phyloP scores from a whole-genome alignment of 495 filamentous ascomycete genomes.

The Thermothielavioides terrestris region DNA sequence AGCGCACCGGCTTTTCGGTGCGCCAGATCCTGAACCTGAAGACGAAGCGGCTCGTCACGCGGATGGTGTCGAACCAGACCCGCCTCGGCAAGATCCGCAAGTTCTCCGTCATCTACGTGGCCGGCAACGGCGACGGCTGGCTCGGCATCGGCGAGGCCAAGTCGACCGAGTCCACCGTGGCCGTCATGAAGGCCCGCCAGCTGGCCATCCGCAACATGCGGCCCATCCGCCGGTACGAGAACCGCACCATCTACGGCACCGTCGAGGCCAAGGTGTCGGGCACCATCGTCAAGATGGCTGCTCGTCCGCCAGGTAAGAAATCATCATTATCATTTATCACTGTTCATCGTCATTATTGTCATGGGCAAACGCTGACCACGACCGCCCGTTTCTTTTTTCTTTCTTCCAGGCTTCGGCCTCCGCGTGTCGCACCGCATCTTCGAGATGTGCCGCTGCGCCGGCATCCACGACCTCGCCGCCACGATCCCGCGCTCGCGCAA shows the following conservation, averaged over 20 bases:
- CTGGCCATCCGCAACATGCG: constrained; percentile 77
- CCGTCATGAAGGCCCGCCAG: constrained; percentile 55
- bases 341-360: not conserved
- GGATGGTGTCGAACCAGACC: constrained; percentile 83
- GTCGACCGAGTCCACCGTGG: constrained; percentile 59
- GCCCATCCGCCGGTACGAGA: constrained; percentile 81
- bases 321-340: constrained; percentile 4
- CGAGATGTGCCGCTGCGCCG: constrained; percentile 76
- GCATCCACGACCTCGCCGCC: constrained; percentile 78
- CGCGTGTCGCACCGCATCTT: constrained; percentile 85
- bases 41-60: constrained; percentile 58
- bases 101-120: constrained; percentile 61
- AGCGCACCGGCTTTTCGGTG: constrained; percentile 58
- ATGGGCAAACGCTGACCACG: constrained; percentile 10
- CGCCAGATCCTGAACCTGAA: constrained; percentile 46
- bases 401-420: constrained; percentile 63
- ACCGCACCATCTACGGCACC: constrained; percentile 81
- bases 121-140: constrained; percentile 76
- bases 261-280: constrained; percentile 78
- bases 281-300: constrained; percentile 66
- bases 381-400: no score
- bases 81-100: constrained; percentile 84
- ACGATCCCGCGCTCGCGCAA: constrained; percentile 71
- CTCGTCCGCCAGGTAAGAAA: constrained; percentile 84
- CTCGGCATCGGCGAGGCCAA: constrained; percentile 88